Base-by-base conservation (phyloP, 1,284 basidiomycete species). In the Ustilago crameri region DNA sequence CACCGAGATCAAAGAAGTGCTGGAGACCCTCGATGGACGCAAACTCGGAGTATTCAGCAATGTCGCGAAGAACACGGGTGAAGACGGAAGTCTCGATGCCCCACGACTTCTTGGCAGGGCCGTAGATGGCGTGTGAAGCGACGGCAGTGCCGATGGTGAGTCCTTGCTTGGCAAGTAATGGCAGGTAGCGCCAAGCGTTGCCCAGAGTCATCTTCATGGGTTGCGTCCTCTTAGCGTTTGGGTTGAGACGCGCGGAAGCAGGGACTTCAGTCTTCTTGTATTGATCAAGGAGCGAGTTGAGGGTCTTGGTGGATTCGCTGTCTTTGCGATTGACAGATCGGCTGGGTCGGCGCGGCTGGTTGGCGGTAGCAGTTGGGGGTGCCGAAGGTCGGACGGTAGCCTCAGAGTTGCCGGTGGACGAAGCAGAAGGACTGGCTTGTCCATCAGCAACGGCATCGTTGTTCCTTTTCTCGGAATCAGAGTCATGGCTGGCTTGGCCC, bases 91-190 rank as follows among this genome's bases (percentile, higher is more conserved):
- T 81, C 82, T 93, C 90, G 50, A 95, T 88, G 0, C 92, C 91
- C 93, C 93, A 95, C 4, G 90, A 90, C 82, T 91, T 90, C 78
- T 89, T 90, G 37, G 90, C 88, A 1, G 93, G 93, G 3, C 93
- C 93, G 86, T 82, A 81, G 53, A 83, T 69, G 45, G 80, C 79
- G 44, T 83, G 81, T 8, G 79, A 81, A 9, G 75, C 79, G 32
- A 83, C 69, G 2, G 80, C 78, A 20, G 74, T 74, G 37, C 79
- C 79, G 50, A 83, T 81, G 12, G 78, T 69, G 45, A 78, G 57
- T n/a, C 81, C 77, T 53, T 80, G 76, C 35, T 73, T 74, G 1
- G 79, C 66, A n/a, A 84, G 59, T 14, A 82, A 75, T 17, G 82
- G 82, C 8, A 84, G 61, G 27, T 81, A 78, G 48, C 70, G 68